These are phyloP conservation scores for Suhomyces pyralidae DNA, from an alignment of 805 yeast genomes.

Conservation along the genomic window DNA sequence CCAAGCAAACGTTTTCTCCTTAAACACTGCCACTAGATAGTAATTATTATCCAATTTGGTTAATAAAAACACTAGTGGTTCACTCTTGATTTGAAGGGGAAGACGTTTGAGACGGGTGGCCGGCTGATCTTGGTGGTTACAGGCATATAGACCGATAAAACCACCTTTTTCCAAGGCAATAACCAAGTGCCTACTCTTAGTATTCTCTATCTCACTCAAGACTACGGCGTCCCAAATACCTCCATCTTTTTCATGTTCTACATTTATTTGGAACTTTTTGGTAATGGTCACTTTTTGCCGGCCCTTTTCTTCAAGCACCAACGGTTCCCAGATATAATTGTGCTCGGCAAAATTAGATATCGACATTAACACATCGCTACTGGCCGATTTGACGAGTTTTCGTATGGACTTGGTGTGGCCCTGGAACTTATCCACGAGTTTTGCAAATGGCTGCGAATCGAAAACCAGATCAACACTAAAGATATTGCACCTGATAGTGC, in stretches of 20 bases:
- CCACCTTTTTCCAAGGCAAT: constrained; percentile 31
- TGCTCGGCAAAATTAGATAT: constrained; percentile 36
- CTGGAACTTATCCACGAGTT: constrained; percentile 53
- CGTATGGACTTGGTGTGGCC: constrained; percentile 85
- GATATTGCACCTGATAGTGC: constrained; percentile 27
- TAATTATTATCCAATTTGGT: constrained; percentile 16
- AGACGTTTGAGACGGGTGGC: constrained; percentile 22
- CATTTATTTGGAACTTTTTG: constrained; percentile 31
- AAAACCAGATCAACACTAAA: constrained; percentile 5
- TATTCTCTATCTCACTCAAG: not conserved
- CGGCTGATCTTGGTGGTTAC: constrained; percentile 40
- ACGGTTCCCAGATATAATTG: constrained; percentile 44
- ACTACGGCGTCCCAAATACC: constrained; percentile 34
- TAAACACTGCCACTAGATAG: constrained; percentile 51
- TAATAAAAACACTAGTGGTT: constrained; percentile 25
- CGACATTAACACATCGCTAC: constrained; percentile 32
- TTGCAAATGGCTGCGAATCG: not conserved
- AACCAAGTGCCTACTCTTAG: too few species aligned
- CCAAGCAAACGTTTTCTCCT: constrained; percentile 42
- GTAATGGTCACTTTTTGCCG: constrained; percentile 25
- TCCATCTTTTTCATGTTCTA: constrained; percentile 9
- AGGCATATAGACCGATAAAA: constrained; percentile 59
- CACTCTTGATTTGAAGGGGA: constrained; percentile 11
- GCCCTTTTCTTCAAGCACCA: constrained; percentile 16
- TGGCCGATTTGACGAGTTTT: constrained; percentile 58